These are phyloP conservation scores for Periconia macrospinosa DNA, from an alignment of 2,329 filamentous ascomycete genomes.

Conservation along the genomic window DNA sequence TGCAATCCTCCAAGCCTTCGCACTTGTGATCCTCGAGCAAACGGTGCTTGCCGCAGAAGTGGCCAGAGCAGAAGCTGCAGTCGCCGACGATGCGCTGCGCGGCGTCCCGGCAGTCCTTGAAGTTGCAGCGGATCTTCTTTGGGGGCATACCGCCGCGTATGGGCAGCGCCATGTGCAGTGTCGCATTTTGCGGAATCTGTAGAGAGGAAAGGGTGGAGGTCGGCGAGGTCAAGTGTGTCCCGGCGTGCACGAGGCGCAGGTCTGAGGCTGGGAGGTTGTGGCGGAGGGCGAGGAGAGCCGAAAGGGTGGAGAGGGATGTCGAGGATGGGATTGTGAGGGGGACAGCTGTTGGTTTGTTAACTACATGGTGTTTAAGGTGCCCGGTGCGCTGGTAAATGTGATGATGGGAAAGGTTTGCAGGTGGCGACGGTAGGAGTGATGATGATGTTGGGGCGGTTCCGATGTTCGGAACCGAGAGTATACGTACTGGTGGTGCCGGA, in stretches of 20 bases:
- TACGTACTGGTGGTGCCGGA: conserved; percentile 58
- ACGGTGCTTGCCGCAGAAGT: conserved; percentile 94
- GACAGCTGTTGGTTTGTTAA: conserved; percentile 52
- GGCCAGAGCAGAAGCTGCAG: conserved; percentile 90
- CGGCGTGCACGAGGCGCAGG: conserved; percentile 61
- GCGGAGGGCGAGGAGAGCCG: conserved; percentile 59
- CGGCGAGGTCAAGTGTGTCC: conserved; percentile 55
- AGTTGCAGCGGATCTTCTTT: conserved; percentile 82
- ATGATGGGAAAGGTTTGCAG: neutral
- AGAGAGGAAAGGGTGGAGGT: conserved; percentile 50
- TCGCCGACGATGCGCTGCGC: conserved; percentile 95
- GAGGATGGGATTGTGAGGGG: conserved; percentile 57
- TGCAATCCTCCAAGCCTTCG: conserved; percentile 90
- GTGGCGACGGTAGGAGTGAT: neutral
- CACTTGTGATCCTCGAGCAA: conserved; percentile 95
- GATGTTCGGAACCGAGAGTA: conserved; percentile 16
- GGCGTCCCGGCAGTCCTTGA: conserved; percentile 83
- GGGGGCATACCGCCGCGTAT: conserved; percentile 61
- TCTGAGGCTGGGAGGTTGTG: conserved; percentile 55
- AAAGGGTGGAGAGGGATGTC: conserved; percentile 59
- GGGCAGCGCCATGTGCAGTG: conserved; percentile 58
- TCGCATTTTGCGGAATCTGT: conserved; percentile 54
- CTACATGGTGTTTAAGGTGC: neutral
- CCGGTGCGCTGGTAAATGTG: neutral
- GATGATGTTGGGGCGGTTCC: conserved; percentile 6